Base-by-base conservation (phyloP, 108 stramenopile species). In the Schizochytrium sp. region DNA sequence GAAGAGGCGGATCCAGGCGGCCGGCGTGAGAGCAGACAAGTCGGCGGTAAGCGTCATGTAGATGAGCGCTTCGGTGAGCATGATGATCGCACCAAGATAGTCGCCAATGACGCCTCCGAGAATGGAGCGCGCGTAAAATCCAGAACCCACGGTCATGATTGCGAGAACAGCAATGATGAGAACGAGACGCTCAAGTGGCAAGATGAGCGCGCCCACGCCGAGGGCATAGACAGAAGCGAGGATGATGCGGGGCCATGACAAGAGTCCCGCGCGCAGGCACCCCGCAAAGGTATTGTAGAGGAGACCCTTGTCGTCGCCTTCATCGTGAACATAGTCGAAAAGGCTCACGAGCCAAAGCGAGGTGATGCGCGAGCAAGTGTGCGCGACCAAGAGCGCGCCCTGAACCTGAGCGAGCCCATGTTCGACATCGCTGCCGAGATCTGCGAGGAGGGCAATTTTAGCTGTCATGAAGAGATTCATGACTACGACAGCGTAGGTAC, bases 101-200 rank as follows among this genome's bases (percentile, higher is more conserved):
- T 96, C 96, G 23, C 96, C 96, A 94, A 96, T 95, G 16, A 96
- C 94, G 16, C 96, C 96, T 41, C 93, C 93, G 53, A 94, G 25
- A 5, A 88, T 72, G 44, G 44, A 72, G 29, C 25, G 25, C n/a
- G 69, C 63, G 83, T 89, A 89, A 18, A 34, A 45, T 43, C 94
- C 93, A 47, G 93, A 72, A 57, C 88, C 60, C 58, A 92, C 88
- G 28, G 88, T 92, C 89, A 92, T 58, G 12, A 89, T 28, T 58
- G 91, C 87, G 1, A 94, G 89, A 21, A 88, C 89, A 10, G 72
- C 28, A 5, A 93, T 55, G 60, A 96, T 83, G 28, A 63, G 19
- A 16, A 91, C 3, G 45, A 92, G 89, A 12, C 88, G 72, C 12
- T 51, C 55, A 5, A 88, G 72, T 21, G 92, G 93, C 69, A 94